Evolutionary conservation across 1,139 yeast genomes (phyloP), one percentile per base, ranked within the genome.

Genomic region (Saccharomyces hybrid): DNA sequence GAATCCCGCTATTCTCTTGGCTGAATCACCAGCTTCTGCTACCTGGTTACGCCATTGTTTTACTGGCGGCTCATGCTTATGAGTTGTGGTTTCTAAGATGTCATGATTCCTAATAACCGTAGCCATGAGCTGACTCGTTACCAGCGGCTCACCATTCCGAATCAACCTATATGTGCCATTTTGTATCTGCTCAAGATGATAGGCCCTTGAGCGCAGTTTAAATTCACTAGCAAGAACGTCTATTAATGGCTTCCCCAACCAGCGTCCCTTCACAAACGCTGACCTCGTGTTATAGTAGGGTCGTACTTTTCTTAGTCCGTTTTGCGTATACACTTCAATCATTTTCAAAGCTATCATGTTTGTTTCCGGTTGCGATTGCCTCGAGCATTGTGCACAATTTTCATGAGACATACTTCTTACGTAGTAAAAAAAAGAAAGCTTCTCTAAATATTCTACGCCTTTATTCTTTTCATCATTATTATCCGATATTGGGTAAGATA

Each of bases 231-330:
- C 73, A 63, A 91, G 85, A 1, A 91, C 81, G 53, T 91, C 97
- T 14, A 88, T 61, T 48, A 93, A 70, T 21, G 82, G 78, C 28
- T 86, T 76, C 60, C 84, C 86, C 58, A 90, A 76, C 99, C 99
- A 93, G 58, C 99, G 76, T 60, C 85, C 79, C 70, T 95, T 93
- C 64, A 95, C 91, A 66, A 83, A 85, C 1, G 96, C 86, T 64
- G 84, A 73, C 65, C 89, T 87, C 0, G 93, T 86, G 70, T 83
- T 88, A 66, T 80, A 88, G 66, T 91, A 90, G 0, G 99, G 98
- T 0, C 83, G 77, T 4, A 91, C 89, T 53, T 86, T 73, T 50
- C 97, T 74, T 53, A 90, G 73, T 0, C 75, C 75, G 55, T 69
- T 62, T 12, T 61, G 56, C 42, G 62, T 57, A 48, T 61, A 58